phyloP scores from a whole-genome alignment of 805 yeast genomes.

The Schwanniomyces sp. region DNA sequence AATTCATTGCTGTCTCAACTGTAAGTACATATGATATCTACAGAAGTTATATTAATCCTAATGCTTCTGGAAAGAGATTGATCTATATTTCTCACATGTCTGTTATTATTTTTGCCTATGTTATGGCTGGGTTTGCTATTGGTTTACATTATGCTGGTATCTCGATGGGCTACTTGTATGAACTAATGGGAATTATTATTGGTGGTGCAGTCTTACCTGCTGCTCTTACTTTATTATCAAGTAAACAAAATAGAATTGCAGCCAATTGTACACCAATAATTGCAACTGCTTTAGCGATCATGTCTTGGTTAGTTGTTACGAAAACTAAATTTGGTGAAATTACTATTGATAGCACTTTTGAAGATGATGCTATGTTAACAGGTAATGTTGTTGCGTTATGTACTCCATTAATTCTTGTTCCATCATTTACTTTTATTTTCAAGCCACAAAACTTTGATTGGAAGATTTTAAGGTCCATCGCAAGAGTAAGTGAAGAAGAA shows the following conservation, averaged over 20 bases:
- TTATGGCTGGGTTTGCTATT: conserved; percentile 80
- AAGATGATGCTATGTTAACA: conserved; percentile 83
- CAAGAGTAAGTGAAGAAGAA: conserved; percentile 69
- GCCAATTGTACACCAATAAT: conserved; percentile 76
- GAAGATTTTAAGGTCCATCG: conserved; percentile 57
- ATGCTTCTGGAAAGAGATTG: conserved; percentile 71
- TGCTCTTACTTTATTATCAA: conserved; percentile 62
- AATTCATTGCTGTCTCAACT: conserved; percentile 84
- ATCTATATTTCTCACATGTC: conserved; percentile 67
- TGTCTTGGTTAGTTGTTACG: conserved; percentile 50
- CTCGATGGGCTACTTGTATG: conserved; percentile 84
- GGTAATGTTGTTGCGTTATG: conserved; percentile 84
- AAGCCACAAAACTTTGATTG: conserved; percentile 77
- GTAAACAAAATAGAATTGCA: conserved; percentile 63
- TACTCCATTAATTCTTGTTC: conserved; percentile 67
- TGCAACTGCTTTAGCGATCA: conserved; percentile 72
- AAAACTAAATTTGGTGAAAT: conserved; percentile 32
- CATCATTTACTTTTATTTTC: conserved; percentile 62
- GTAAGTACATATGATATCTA: conserved; percentile 84
- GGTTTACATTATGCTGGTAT: conserved; percentile 82
- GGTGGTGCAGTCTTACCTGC: conserved; percentile 85
- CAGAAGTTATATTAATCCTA: conserved; percentile 76
- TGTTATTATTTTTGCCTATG: conserved; percentile 55
- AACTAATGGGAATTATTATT: conserved; percentile 86
- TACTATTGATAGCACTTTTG: conserved; percentile 56